Evolutionary conservation across 495 filamentous ascomycete species (phyloP).

Genomic region (Staphylotrichum longicolle): DNA sequence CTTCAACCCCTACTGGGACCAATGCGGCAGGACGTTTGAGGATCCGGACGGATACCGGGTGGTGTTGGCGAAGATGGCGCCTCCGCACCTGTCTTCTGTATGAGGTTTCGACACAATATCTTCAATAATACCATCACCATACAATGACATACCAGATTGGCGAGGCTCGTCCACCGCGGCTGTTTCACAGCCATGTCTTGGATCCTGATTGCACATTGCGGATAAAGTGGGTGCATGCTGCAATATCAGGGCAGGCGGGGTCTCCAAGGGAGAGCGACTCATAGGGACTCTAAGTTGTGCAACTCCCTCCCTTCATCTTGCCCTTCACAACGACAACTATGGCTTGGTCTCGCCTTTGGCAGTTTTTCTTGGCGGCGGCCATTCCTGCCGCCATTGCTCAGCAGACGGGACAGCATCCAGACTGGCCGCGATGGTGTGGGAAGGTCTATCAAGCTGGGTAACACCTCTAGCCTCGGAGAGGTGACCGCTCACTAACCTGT

Average conservation of each 20-base stretch:
- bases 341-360: conserved; percentile 17
- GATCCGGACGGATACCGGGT: conserved; percentile 39
- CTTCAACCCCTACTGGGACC: conserved; percentile 39
- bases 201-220: background rate
- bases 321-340: conserved; percentile 8
- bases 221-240: conserved; percentile 14
- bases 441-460: conserved; percentile 56
- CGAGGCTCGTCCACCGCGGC: background rate
- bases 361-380: conserved; percentile 10
- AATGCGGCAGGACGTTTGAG: conserved; percentile 37
- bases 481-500: background rate
- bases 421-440: conserved; percentile 57
- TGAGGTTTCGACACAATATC: background rate
- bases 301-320: background rate
- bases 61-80: conserved; percentile 34
- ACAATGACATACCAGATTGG: no score
- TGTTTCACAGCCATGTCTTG: background rate
- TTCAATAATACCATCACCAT: no score
- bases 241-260: conserved; percentile 1
- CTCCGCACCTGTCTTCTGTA: conserved; percentile 18
- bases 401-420: conserved; percentile 43
- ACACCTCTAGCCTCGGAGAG: background rate
- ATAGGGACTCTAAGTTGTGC: background rate
- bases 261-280: background rate
- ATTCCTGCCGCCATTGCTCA: background rate